phyloP scores from a whole-genome alignment of 2,329 filamentous ascomycete species.

The Neoarthrinium moseri region DNA sequence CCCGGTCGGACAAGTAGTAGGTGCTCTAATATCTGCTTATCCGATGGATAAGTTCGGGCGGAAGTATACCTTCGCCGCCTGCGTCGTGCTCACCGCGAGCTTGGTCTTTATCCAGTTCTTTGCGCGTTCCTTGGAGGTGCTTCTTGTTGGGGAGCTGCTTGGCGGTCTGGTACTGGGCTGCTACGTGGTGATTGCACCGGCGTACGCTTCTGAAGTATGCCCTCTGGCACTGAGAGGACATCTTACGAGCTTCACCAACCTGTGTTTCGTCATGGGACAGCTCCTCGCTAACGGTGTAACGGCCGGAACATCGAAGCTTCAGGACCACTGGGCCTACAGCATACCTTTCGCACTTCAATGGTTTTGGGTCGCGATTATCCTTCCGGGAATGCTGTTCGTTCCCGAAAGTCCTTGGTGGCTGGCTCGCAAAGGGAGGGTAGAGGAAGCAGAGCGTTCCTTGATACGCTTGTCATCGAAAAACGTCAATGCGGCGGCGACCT shows the following conservation, averaged over 20 bases:
- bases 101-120: slow-evolving; percentile 66
- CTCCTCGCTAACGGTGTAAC: slow-evolving; percentile 51
- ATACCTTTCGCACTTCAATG: slow-evolving; percentile 50
- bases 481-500: slow-evolving; percentile 44
- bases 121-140: slow-evolving; percentile 50
- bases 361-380: slow-evolving; percentile 46
- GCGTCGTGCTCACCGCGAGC: slow-evolving; percentile 43
- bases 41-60: slow-evolving; percentile 45
- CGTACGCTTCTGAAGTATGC: slow-evolving; percentile 61
- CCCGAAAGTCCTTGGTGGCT: slow-evolving; percentile 53
- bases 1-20: slow-evolving; percentile 56
- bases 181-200: slow-evolving; percentile 57
- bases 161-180: slow-evolving; percentile 61
- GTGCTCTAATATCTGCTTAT: slow-evolving; percentile 48
- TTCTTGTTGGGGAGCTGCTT: slow-evolving; percentile 61
- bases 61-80: slow-evolving; percentile 42
- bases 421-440: slow-evolving; percentile 37
- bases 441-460: slow-evolving; percentile 39
- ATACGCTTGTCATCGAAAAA: slow-evolving; percentile 43
- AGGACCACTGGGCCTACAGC: slow-evolving; percentile 47
- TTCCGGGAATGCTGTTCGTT: slow-evolving; percentile 44
- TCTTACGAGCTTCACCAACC: slow-evolving; percentile 58
- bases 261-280: slow-evolving; percentile 63
- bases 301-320: slow-evolving; percentile 36
- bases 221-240: slow-evolving; percentile 56